Evolutionary conservation across 1,284 basidiomycete species (phyloP), one percentile per base, ranked within the genome.

Genomic region (Microbotryum silenes-acaulis): DNA sequence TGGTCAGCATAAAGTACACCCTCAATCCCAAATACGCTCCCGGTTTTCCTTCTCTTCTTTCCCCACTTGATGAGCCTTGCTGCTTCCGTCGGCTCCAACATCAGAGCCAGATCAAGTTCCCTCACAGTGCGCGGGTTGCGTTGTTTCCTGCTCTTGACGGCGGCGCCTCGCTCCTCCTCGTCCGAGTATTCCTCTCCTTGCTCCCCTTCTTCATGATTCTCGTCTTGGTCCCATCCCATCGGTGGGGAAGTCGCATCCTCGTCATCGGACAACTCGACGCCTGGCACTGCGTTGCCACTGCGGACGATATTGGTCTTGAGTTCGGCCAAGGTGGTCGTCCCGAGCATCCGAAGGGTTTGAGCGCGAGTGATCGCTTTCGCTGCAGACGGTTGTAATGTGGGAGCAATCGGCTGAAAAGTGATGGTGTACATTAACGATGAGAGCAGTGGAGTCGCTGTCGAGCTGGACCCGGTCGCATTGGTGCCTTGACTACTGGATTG

Each of bases 1-100:
- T 33, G 31, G 27, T 65, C 66, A 2, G 58, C 52, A 23, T 67
- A 67, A 21, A 67, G 23, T 25, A 33, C 18, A 4, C 58, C 61
- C 21, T 67, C 66, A 10, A 61, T 50, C n/a, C 23, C 52, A 33
- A 49, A 50, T 47, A 65, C n/a, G 47, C 49, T 14, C 33, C 56
- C 10, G 52, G 56, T 18, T 54, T 29, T 56, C 23, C 46, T 51
- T 23, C 56, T 50, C 9, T 51, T 47, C 45, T 64, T 50, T 6
- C 47, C n/a, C 18, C 29, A 31, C 12, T 42, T 44, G 37, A 55
- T 23, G 53, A 33, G 20, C 33, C 27, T 44, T 18, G n/a, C 33
- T 9, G 20, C 12, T n/a, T 23, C 21, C 14, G 37, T 42, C 37
- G 37, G 37, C 37, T 42, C 37, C 37, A 42, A 12, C 37, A 18